phyloP scores from a whole-genome alignment of 192 early-diverging fungal species.

The Phlyctochytrium planicorne region DNA sequence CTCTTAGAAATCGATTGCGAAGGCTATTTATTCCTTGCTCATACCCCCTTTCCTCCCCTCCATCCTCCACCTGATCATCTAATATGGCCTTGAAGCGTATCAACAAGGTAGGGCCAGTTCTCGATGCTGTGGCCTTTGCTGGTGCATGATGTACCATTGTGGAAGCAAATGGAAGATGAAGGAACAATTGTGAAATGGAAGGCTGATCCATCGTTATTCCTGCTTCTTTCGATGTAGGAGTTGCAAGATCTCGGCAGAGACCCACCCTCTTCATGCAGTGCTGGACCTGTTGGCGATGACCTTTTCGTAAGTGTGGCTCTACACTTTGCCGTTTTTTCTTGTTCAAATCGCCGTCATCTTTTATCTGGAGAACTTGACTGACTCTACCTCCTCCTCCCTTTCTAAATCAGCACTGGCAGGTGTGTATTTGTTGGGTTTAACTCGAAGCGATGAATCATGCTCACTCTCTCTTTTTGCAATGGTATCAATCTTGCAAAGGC shows the following conservation, averaged over 20 bases:
- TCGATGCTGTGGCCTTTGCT: too few species aligned
- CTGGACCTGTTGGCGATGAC: slow-evolving; percentile 91
- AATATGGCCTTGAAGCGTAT: slow-evolving; percentile 97
- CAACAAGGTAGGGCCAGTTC: slow-evolving; percentile 90
- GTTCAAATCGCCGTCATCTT: too few species aligned
- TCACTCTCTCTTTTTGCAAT: slow-evolving; percentile 3
- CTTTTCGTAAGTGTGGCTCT: slow-evolving; percentile 47
- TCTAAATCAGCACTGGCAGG: slow-evolving; percentile 32
- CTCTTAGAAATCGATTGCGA: too few species aligned
- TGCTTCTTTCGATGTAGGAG: slow-evolving; percentile 45
- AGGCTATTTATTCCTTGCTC: too few species aligned
- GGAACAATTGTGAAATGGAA: too few species aligned
- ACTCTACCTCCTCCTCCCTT: too few species aligned
- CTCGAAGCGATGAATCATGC: neutral
- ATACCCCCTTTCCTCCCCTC: too few species aligned
- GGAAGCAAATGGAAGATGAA: too few species aligned
- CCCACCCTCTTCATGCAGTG: slow-evolving; percentile 96
- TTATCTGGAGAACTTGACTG: too few species aligned
- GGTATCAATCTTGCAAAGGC: slow-evolving; percentile 62
- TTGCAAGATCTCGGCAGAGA: slow-evolving; percentile 93
- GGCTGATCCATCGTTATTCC: neutral
- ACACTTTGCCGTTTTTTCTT: too few species aligned
- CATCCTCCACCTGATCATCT: too few species aligned
- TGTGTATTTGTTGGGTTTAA: slow-evolving; percentile 1
- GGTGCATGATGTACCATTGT: too few species aligned